Conservation (phyloP, 352 stramenopile species). For the Peronospora farinosa region DNA sequence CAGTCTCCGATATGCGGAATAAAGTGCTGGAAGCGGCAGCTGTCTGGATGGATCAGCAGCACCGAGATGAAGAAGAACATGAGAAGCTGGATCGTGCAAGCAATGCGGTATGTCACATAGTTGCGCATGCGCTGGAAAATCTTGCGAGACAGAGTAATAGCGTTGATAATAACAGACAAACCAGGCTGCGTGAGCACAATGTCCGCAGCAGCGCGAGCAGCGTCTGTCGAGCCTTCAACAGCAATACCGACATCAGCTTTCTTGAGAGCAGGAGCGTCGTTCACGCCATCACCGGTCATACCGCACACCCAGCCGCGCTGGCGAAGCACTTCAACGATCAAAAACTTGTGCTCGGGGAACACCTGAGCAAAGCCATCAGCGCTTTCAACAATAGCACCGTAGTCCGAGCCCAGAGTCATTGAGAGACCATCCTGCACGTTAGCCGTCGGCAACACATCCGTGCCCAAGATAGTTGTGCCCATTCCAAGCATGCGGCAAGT, state of each 20-base stretch:
- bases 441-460: slow-evolving; percentile 55
- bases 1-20: slow-evolving; percentile 45
- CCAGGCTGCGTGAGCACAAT: slow-evolving; percentile 92
- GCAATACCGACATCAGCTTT: slow-evolving; percentile 72
- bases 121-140: slow-evolving; percentile 93
- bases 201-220: slow-evolving; percentile 86
- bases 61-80: slow-evolving; percentile 92
- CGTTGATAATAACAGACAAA: slow-evolving; percentile 88
- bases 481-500: slow-evolving; percentile 90
- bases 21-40: slow-evolving; percentile 70
- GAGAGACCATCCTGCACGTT: slow-evolving; percentile 64
- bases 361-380: slow-evolving; percentile 93
- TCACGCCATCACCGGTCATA: slow-evolving; percentile 75
- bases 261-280: slow-evolving; percentile 63
- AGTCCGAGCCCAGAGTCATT: slow-evolving; percentile 40
- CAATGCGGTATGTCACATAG: slow-evolving; percentile 92
- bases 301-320: slow-evolving; percentile 68
- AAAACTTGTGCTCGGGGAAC: slow-evolving; percentile 89
- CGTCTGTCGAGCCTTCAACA: slow-evolving; percentile 81
- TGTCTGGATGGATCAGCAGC: slow-evolving; percentile 80
- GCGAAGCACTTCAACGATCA: slow-evolving; percentile 84
- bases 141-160: slow-evolving; percentile 85
- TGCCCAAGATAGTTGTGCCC: slow-evolving; percentile 81
- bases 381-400: slow-evolving; percentile 85
- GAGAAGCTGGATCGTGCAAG: slow-evolving; percentile 87